A percentile compares a stretch with the other conserved stretches of the same genome.
Conservation (phyloP, 169 alveolate genomes). For the Amoebophrya sp. region DNA sequence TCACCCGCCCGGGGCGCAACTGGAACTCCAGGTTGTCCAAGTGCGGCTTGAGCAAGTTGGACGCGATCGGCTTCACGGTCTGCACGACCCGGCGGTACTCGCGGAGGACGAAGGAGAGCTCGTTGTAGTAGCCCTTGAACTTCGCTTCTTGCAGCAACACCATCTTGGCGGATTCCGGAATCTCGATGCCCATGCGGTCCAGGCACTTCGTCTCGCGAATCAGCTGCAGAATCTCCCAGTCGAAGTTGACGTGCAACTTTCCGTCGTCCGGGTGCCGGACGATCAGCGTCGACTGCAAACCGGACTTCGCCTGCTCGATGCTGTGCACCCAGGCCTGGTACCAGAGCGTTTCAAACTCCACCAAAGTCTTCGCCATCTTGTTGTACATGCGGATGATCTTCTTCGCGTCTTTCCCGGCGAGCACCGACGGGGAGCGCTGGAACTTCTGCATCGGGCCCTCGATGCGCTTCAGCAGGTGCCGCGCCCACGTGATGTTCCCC, state of each 20-base stretch:
- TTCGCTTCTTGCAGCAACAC: constrained; percentile 84
- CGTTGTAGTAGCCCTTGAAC: constrained; percentile 81
- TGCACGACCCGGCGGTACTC: constrained; percentile 85
- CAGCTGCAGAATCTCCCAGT: constrained; percentile 77
- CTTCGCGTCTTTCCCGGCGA: constrained; percentile 61
- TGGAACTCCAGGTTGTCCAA: constrained; percentile 77
- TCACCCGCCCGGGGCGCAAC: constrained; percentile 79
- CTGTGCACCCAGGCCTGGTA: constrained; percentile 80
- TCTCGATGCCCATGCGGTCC: constrained; percentile 80
- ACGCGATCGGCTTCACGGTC: constrained; percentile 75
- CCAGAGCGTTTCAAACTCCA: constrained; percentile 73
- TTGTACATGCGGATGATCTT: constrained; percentile 71
- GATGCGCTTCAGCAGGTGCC: constrained; percentile 77
- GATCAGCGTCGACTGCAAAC: constrained; percentile 79
- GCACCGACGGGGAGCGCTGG: constrained; percentile 57
- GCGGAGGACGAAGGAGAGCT: constrained; percentile 67
- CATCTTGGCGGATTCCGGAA: constrained; percentile 88
- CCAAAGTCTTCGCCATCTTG: constrained; percentile 68
- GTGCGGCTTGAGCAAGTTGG: constrained; percentile 76
- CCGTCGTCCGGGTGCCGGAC: constrained; percentile 75
- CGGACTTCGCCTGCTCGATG: constrained; percentile 80
- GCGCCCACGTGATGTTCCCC: constrained; percentile 87
- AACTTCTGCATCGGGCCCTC: constrained; percentile 75
- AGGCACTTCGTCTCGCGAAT: constrained; percentile 78
- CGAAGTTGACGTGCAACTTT: constrained; percentile 80